Evolutionary conservation across 768 basidiomycete genomes (phyloP).

Genomic region (Rhodotorula kratochvilovae): DNA sequence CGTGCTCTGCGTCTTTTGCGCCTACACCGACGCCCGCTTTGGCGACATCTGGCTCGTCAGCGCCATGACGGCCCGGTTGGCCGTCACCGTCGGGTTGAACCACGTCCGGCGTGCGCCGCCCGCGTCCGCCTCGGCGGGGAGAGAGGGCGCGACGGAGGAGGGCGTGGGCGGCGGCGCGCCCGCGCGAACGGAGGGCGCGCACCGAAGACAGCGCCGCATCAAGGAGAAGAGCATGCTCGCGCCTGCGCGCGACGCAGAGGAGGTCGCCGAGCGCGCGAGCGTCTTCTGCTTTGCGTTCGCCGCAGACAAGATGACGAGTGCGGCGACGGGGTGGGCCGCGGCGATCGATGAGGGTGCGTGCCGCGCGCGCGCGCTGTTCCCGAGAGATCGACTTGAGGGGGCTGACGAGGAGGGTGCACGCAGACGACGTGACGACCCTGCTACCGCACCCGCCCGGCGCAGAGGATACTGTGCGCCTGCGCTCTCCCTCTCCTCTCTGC

Average conservation of each 20-base stretch:
- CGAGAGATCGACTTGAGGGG: not conserved
- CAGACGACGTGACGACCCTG: not conserved
- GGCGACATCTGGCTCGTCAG: slow-evolving; percentile 38
- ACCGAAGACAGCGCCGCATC: not conserved
- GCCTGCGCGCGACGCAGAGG: slow-evolving; percentile 16
- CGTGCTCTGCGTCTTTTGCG: slow-evolving; percentile 7
- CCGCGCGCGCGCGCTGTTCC: too few relatives aligned
- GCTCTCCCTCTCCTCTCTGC: not conserved
- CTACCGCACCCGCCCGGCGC: slow-evolving; percentile 8
- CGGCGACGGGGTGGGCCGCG: slow-evolving; percentile 36
- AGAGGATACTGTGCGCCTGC: slow-evolving; percentile 3
- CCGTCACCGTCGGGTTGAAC: not conserved
- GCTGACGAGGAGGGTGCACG: not conserved
- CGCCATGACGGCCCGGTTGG: slow-evolving; percentile 29
- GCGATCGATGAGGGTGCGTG: slow-evolving; percentile 1
- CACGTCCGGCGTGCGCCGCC: not conserved
- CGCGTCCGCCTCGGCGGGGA: not conserved
- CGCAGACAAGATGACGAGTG: slow-evolving; percentile 30
- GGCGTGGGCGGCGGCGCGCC: not conserved
- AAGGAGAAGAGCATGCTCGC: slow-evolving; percentile 22
- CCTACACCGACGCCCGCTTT: slow-evolving; percentile 27
- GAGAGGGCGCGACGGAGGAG: slow-evolving; percentile 3
- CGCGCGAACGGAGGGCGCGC: not conserved
- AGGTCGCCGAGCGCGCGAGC: slow-evolving; percentile 20
- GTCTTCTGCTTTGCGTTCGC: slow-evolving; percentile 34